Base-by-base conservation (phyloP, 768 basidiomycete genomes). In the Mrakia hoshinonis region DNA sequence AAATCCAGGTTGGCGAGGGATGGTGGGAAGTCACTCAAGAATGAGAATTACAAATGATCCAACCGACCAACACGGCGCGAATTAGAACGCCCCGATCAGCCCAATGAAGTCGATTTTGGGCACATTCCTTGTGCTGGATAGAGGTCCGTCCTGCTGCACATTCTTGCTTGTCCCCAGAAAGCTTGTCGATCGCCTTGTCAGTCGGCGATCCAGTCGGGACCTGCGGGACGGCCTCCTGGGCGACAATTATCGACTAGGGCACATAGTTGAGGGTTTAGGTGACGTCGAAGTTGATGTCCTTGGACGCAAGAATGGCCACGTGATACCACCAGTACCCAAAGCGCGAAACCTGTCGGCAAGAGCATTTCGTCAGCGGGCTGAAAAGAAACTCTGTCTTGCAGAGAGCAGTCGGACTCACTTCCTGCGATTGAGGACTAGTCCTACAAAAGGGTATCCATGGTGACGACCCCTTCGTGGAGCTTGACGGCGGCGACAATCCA, bases 401-500 rank as follows among this genome's bases (percentile, higher is more conserved):
- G n/a, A n/a, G n/a, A n/a, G n/a, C n/a, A n/a, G n/a, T n/a, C n/a
- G n/a, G n/a, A n/a, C n/a, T n/a, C n/a, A n/a, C 2, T 94, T 1
- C 93, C 93, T 0, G 91, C 87, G 20, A 96, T 83, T 91, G 95
- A 93, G 76, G 85, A 38, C 24, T 34, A 83, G 69, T 80, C 79
- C 13, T 76, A 76, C 52, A 76, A 75, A 29, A 76, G 77, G 4
- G 77, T 78, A 22, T 79, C 83, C 38, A 95, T 88, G 69, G 86
- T 89, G 76, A 96, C 85, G 13, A 84, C 83, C 3, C 86, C 85
- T 65, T 80, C 82, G 78, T 94, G 90, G 48, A 91, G 81, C 13
- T 82, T 82, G 26, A 86, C 82, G 0, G 92, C 91, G 1, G 89
- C 86, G 31, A 89, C 90, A 47, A 97, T 83, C 94, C 94, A 97